Evolutionary conservation across 2,329 filamentous ascomycete species (phyloP).

Genomic region (Tolypocladium album): DNA sequence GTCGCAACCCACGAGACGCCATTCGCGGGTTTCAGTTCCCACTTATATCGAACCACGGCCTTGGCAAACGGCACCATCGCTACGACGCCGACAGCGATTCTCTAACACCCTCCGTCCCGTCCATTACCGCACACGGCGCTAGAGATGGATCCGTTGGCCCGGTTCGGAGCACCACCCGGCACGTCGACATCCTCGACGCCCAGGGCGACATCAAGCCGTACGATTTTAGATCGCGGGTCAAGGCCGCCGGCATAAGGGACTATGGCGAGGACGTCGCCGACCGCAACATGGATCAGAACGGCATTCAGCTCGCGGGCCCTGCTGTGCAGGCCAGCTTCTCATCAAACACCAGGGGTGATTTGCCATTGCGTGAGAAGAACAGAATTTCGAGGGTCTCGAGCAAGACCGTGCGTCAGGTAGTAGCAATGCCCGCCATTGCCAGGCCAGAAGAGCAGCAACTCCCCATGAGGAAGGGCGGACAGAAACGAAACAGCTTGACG

Average conservation of each 20-base stretch:
- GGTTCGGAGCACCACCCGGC: not conserved
- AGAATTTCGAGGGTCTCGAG: not conserved
- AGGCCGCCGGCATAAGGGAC: slow-evolving; percentile 38
- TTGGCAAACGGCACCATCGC: not conserved
- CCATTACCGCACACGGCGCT: not conserved
- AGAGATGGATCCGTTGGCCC: not conserved
- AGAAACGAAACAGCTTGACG: not conserved
- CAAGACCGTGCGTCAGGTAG: not conserved
- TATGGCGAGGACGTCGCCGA: slow-evolving; percentile 58
- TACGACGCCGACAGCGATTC: not conserved
- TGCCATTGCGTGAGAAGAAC: not conserved
- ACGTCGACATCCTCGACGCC: slow-evolving; percentile 47
- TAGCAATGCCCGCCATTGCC: not conserved
- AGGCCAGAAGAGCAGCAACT: not conserved
- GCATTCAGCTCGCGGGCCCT: slow-evolving; percentile 18
- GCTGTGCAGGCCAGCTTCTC: slow-evolving; percentile 16
- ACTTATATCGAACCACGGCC: not conserved
- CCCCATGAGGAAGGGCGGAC: not conserved
- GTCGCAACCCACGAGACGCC: not conserved
- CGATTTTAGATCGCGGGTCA: slow-evolving; percentile 36
- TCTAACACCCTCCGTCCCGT: not conserved
- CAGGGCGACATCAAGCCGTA: slow-evolving; percentile 38
- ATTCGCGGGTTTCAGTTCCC: not conserved
- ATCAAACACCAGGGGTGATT: slow-evolving; percentile 9
- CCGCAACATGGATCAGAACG: slow-evolving; percentile 39